These are phyloP conservation scores for Mikania micrantha DNA, from an alignment of 129 eudicot genomes.

Conservation along the genomic window DNA sequence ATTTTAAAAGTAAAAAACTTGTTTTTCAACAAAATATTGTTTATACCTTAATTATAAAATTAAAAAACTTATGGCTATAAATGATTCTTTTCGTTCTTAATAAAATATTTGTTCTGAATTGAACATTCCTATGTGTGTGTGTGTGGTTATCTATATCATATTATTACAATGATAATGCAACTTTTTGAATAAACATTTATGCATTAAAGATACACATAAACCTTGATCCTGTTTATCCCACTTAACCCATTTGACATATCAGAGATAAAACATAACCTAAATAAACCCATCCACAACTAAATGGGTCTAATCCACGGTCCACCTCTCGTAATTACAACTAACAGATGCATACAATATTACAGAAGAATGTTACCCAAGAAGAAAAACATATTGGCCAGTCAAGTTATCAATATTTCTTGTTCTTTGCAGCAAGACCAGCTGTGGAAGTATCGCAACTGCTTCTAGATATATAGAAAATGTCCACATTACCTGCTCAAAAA, in stretches of 20 bases:
- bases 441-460: slow-evolving; percentile 96
- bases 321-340: neutral
- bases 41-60: no score
- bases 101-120: no score
- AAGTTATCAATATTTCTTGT: slow-evolving; percentile 87
- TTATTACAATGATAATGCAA: neutral
- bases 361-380: slow-evolving; percentile 61
- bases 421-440: slow-evolving; percentile 88
- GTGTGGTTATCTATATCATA: neutral
- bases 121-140: neutral
- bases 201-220: neutral
- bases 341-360: neutral
- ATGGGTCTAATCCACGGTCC: neutral
- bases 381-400: slow-evolving; percentile 88
- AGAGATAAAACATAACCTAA: neutral
- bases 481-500: slow-evolving; percentile 85
- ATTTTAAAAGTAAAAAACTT: no score
- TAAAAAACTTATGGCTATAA: no score
- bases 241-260: neutral
- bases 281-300: neutral
- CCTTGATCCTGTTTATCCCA: neutral
- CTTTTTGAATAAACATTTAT: neutral
- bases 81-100: no score
- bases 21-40: no score
- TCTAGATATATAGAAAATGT: slow-evolving; percentile 76